Percentiles rank a stretch among this genome's conserved stretches.
These are phyloP conservation scores for Xylariales sp. DNA, from an alignment of 2,329 filamentous ascomycete species.

Conservation along the genomic window DNA sequence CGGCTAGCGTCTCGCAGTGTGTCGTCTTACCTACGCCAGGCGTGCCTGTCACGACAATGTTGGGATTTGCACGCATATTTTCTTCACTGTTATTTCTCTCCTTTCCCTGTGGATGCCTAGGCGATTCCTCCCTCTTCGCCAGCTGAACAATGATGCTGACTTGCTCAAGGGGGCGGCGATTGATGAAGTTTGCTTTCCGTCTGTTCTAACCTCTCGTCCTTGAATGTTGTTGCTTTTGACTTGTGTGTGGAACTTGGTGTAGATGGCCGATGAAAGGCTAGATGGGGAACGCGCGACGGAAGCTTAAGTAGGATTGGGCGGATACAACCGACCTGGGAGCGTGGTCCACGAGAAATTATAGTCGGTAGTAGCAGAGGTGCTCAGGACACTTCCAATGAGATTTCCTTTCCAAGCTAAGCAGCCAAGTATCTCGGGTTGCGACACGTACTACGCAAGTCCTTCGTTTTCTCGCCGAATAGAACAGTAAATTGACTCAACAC, in stretches of 20 bases:
- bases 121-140: not conserved
- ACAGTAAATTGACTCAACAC: not conserved
- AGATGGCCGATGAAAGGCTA: not conserved
- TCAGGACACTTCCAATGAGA: not conserved
- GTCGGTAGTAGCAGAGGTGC: not conserved
- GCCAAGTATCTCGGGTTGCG: slow-evolving; percentile 4
- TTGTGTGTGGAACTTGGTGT: not conserved
- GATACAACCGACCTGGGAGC: not conserved
- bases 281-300: not conserved
- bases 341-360: slow-evolving; percentile 3
- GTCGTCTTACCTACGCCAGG: slow-evolving; percentile 97
- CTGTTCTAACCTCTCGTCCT: not conserved
- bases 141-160: not conserved
- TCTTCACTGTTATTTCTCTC: slow-evolving; percentile 32
- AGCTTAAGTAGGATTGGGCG: not conserved
- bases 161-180: not conserved
- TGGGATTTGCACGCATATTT: slow-evolving; percentile 71
- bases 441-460: not conserved
- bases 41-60: slow-evolving; percentile 95
- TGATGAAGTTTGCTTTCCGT: not conserved
- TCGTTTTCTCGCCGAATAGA: not conserved
- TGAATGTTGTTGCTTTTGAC: not conserved
- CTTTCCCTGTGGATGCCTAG: slow-evolving; percentile 21
- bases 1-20: slow-evolving; percentile 84
- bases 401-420: not conserved